Conservation (phyloP, 306 rosid species). For the Urtica urens region DNA sequence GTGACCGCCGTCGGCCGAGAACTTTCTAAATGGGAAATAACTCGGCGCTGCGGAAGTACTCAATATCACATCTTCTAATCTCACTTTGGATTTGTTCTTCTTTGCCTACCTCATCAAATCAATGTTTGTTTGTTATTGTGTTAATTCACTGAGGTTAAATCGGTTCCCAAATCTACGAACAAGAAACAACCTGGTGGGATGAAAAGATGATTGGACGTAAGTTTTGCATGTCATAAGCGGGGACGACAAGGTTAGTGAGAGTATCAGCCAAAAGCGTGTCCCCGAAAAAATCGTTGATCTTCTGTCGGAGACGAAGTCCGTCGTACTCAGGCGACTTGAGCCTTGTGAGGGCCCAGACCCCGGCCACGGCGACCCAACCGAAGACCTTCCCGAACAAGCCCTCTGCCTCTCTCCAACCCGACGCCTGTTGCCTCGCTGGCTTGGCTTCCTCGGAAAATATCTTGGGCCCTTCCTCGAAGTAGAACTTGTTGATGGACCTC, state of each 20-base stretch:
- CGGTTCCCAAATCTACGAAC: not conserved
- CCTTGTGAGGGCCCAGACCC: not conserved
- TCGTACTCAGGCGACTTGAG: not conserved
- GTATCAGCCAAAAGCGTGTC: not conserved
- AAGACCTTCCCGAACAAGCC: not conserved
- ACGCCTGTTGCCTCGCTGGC: not conserved
- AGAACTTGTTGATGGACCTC: not conserved
- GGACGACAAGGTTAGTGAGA: constrained; percentile 1
- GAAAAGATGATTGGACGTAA: not conserved
- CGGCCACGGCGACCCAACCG: not conserved
- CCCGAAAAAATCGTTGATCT: not conserved
- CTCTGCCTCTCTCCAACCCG: not conserved
- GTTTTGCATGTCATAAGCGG: not conserved
- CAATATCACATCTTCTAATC: not conserved
- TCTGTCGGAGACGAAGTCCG: not conserved
- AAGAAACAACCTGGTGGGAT: not conserved
- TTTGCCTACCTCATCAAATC: not conserved
- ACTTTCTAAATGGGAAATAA: not conserved
- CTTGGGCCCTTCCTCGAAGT: not conserved
- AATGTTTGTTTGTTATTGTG: not conserved
- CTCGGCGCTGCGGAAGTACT: not conserved
- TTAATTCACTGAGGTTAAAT: not conserved
- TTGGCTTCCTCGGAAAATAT: not conserved
- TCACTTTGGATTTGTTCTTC: not conserved
- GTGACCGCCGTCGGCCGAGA: not conserved